These are phyloP conservation scores for Fagopyrum tataricum DNA, from an alignment of 148 eudicot genomes.

Conservation along the genomic window DNA sequence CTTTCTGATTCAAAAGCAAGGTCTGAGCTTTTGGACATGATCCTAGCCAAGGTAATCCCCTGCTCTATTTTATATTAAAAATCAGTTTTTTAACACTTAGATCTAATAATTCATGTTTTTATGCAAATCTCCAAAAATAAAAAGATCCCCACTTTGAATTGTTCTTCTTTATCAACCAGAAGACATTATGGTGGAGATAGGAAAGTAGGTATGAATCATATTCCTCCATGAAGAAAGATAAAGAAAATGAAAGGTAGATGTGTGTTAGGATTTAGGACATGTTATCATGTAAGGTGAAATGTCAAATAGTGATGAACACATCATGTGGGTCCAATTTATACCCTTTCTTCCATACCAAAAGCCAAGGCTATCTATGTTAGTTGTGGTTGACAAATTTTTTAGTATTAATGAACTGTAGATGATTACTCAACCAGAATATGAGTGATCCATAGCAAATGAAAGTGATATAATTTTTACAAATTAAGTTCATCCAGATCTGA, in stretches of 20 bases:
- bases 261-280: not conserved
- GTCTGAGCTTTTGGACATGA: slow-evolving; percentile 78
- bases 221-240: slow-evolving; percentile 6
- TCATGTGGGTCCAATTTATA: not conserved
- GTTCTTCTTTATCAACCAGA: not conserved
- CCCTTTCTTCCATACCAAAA: slow-evolving; percentile 1
- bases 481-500: not conserved
- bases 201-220: slow-evolving; percentile 8
- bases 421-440: slow-evolving; percentile 5
- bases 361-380: slow-evolving; percentile 4
- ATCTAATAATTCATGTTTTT: not conserved
- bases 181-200: not conserved
- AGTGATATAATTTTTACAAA: not conserved
- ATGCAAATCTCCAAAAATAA: not conserved
- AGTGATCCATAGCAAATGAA: not conserved
- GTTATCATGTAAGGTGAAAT: not conserved
- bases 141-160: not conserved
- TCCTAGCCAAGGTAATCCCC: slow-evolving; percentile 53
- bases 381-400: slow-evolving; percentile 6
- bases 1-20: slow-evolving; percentile 62
- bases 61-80: not conserved
- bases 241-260: slow-evolving; percentile 5
- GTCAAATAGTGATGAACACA: slow-evolving; percentile 10
- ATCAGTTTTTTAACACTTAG: not conserved
- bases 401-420: slow-evolving; percentile 1